Percentiles rank a stretch among this genome's conserved stretches.
phyloP scores from a whole-genome alignment of 164 flowering plant genomes.

The Sedum album region DNA sequence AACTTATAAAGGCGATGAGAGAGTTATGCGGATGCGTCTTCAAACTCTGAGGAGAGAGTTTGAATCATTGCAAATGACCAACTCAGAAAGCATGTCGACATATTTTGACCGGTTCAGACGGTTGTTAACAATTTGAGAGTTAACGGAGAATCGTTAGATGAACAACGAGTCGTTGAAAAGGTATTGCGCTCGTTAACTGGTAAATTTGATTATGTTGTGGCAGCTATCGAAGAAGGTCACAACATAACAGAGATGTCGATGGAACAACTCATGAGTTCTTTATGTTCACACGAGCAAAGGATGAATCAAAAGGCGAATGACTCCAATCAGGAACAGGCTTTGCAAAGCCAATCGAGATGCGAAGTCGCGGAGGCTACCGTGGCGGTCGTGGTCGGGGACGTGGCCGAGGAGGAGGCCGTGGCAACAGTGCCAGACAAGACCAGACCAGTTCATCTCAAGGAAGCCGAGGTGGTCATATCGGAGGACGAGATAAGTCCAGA shows the following conservation, averaged over 20 bases:
- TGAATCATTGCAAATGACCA: neutral
- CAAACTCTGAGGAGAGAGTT: neutral
- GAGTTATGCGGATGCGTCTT: neutral
- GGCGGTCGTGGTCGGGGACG: neutral
- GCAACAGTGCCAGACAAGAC: neutral
- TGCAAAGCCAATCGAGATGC: neutral
- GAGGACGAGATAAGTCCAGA: neutral
- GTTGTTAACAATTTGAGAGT: neutral
- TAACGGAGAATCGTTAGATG: neutral
- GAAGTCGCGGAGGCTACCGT: neutral
- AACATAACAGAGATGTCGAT: neutral
- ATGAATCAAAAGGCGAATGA: neutral
- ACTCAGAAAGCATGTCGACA: neutral
- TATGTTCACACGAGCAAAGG: neutral
- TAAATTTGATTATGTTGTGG: neutral
- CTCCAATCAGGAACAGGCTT: neutral
- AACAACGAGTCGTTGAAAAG: neutral
- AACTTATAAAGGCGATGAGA: neutral
- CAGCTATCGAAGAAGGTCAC: neutral
- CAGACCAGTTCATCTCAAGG: neutral
- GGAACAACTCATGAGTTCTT: neutral
- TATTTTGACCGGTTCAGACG: neutral
- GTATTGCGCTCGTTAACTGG: neutral
- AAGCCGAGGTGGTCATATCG: neutral
- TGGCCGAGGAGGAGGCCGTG: neutral